phyloP scores from a whole-genome alignment of 768 basidiomycete species.

The Auriscalpium orientale region DNA sequence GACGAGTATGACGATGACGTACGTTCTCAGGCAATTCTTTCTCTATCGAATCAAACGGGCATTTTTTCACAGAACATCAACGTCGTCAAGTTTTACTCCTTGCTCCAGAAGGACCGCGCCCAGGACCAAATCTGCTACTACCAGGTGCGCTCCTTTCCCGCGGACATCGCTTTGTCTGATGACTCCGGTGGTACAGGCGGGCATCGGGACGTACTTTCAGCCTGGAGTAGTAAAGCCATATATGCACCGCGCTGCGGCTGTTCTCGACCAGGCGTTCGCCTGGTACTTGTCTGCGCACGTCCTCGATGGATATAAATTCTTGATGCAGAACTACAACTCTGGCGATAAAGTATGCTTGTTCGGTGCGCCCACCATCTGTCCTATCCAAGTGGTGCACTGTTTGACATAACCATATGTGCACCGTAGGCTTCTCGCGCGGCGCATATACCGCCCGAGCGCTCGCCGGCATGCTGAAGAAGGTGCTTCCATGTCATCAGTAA shows the following conservation, averaged over 20 bases:
- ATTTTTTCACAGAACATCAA: constrained; percentile 29
- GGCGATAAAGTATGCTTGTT: constrained; percentile 75
- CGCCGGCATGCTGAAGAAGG: constrained; percentile 70
- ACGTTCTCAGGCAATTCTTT: background rate
- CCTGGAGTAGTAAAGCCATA: constrained; percentile 60
- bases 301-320: constrained; percentile 65
- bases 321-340: constrained; percentile 69
- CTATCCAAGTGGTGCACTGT: background rate
- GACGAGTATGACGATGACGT: background rate
- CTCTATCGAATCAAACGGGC: background rate
- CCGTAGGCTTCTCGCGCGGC: constrained; percentile 67
- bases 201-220: constrained; percentile 44
- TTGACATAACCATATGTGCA: constrained; percentile 5
- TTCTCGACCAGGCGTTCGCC: constrained; percentile 63
- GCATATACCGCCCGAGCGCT: constrained; percentile 63
- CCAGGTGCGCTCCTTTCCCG: constrained; percentile 37
- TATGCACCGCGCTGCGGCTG: constrained; percentile 48
- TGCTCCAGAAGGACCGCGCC: constrained; percentile 29
- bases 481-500: constrained; percentile 14
- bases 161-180: too few relatives aligned
- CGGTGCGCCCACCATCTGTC: constrained; percentile 30
- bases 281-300: constrained; percentile 73
- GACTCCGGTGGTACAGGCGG: constrained; percentile 27
- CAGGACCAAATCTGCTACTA: constrained; percentile 48
- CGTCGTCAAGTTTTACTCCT: constrained; percentile 30